phyloP scores from a whole-genome alignment of 805 yeast species.

The Ogataea allantospora region DNA sequence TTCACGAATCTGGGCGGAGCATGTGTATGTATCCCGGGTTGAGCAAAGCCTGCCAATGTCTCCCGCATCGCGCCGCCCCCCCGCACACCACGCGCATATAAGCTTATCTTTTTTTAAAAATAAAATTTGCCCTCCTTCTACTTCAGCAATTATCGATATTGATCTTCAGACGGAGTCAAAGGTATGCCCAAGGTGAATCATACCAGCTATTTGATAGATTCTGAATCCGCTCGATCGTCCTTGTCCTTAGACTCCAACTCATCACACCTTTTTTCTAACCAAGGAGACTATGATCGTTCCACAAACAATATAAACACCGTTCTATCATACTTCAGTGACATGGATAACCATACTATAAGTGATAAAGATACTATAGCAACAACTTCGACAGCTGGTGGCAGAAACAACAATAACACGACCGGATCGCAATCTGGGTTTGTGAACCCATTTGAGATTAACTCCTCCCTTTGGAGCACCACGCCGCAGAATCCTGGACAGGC shows the following conservation, averaged over 20 bases:
- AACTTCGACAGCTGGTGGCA: conserved; percentile 3
- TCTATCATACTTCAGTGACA: conserved; percentile 18
- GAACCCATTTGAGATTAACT: conserved; percentile 28
- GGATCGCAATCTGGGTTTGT: conserved; percentile 12
- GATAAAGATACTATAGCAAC: conserved; percentile 17
- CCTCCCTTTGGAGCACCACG: conserved; percentile 22
- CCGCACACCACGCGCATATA: conserved; percentile 15
- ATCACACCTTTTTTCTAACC: conserved; percentile 17
- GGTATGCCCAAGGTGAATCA: conserved; percentile 11
- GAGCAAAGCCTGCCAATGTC: conserved; percentile 1
- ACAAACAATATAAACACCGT: conserved; percentile 16
- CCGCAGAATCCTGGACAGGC: conserved; percentile 1
- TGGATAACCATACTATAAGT: conserved; percentile 22
- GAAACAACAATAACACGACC: conserved; percentile 1
- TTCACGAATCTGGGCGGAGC: neutral
- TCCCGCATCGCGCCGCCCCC: conserved; percentile 10
- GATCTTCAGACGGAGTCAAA: neutral
- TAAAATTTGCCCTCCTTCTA: conserved; percentile 11
- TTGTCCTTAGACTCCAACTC: conserved; percentile 21
- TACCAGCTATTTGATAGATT: conserved; percentile 7
- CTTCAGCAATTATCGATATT: conserved; percentile 6
- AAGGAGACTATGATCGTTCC: conserved; percentile 18
- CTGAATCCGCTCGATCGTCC: conserved; percentile 23
- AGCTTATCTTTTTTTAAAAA: conserved; percentile 9
- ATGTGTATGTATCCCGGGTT: neutral